phyloP scores from a whole-genome alignment of 108 stramenopile genomes.

The Cyclostephanos invisitatus region DNA sequence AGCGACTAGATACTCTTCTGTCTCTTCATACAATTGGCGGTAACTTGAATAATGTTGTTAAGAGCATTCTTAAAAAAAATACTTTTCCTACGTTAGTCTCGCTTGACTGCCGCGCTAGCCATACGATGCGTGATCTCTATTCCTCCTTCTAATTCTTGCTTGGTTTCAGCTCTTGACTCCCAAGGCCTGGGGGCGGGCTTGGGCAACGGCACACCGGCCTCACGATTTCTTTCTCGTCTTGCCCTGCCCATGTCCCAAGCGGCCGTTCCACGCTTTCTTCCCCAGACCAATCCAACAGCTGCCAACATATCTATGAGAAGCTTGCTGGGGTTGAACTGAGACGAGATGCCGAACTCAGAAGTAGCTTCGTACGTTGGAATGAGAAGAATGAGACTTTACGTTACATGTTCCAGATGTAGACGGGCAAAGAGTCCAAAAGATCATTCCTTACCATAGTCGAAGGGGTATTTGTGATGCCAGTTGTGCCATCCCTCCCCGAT shows the following conservation, averaged over 20 bases:
- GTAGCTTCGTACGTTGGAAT: conserved; percentile 53
- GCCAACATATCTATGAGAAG: conserved; percentile 91
- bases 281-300: conserved; percentile 87
- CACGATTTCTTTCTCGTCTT: conserved; percentile 78
- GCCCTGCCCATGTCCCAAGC: conserved; percentile 90
- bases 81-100: no score
- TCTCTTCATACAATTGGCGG: no score
- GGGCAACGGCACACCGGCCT: conserved; percentile 69
- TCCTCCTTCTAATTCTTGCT: conserved; percentile 19
- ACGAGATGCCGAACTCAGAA: conserved; percentile 92
- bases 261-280: conserved; percentile 90
- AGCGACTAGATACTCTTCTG: no score
- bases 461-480: conserved; percentile 99
- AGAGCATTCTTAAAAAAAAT: no score
- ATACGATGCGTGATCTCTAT: neutral
- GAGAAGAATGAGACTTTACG: neutral
- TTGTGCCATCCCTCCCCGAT: conserved; percentile 99
- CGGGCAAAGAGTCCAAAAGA: neutral
- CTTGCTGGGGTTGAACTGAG: conserved; percentile 98
- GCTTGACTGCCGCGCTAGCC: no score
- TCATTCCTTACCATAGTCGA: conserved; percentile 75
- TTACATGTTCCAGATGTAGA: no score
- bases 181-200: conserved; percentile 85
- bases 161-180: conserved; percentile 58
- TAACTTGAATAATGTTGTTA: no score